These are phyloP conservation scores for Rhizopus stolonifer DNA, from an alignment of 371 early-diverging fungal genomes.

Conservation along the genomic window DNA sequence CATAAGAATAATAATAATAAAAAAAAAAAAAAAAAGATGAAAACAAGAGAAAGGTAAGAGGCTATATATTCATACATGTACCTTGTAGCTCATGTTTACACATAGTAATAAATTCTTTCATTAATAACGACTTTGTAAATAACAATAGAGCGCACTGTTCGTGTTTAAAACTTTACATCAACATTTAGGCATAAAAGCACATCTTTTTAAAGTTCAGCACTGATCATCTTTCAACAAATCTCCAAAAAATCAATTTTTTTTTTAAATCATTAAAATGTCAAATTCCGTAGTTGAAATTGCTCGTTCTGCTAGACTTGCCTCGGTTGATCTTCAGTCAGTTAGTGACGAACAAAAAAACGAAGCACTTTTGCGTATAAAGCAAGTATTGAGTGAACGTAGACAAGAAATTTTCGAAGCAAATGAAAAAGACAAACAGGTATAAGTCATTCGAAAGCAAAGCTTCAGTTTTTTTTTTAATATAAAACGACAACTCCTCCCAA, in stretches of 20 bases:
- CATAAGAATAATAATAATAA: neutral
- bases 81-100: too few species aligned
- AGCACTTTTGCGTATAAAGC: constrained; percentile 73
- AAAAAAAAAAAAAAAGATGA: neutral
- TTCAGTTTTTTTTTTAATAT: neutral
- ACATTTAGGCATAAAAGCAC: too few species aligned
- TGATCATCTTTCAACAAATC: too few species aligned
- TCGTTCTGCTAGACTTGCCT: constrained; percentile 75
- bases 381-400: constrained; percentile 67
- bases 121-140: too few species aligned
- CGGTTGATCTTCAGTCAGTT: constrained; percentile 78
- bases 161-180: too few species aligned
- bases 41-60: neutral
- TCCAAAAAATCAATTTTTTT: too few species aligned
- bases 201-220: too few species aligned
- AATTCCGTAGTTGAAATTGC: constrained; percentile 58
- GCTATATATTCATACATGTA: neutral
- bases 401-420: constrained; percentile 81
- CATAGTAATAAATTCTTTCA: too few species aligned
- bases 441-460: neutral
- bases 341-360: constrained; percentile 74
- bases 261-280: constrained; percentile 11
- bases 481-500: too few species aligned
- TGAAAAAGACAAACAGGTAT: constrained; percentile 77
- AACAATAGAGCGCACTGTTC: too few species aligned